Evolutionary conservation across 805 yeast species (phyloP).

Genomic region (Hanseniaspora vineae): DNA sequence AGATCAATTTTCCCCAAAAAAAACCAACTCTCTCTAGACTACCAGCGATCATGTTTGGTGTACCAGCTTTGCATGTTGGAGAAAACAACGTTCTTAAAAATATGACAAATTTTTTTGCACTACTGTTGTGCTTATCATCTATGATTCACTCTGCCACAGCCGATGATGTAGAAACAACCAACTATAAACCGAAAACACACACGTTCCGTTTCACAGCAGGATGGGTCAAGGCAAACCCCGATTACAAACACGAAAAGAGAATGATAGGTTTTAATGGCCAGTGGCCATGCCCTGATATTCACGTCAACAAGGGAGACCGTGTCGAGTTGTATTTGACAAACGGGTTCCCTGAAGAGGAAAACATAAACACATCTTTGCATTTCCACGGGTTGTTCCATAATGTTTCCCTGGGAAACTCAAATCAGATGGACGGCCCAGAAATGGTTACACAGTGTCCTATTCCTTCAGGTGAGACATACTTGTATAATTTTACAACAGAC

Average conservation of each 20-base stretch:
- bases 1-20: no score
- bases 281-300: constrained; percentile 65
- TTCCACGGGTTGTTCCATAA: constrained; percentile 70
- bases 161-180: neutral
- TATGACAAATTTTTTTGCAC: no score
- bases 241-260: constrained; percentile 40
- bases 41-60: no score
- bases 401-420: constrained; percentile 30
- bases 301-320: constrained; percentile 52
- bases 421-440: constrained; percentile 69
- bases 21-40: no score
- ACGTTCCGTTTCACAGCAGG: constrained; percentile 42
- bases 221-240: constrained; percentile 56
- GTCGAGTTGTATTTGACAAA: constrained; percentile 48
- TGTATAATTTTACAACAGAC: constrained; percentile 57
- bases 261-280: constrained; percentile 56
- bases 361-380: constrained; percentile 44
- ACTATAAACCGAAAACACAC: constrained; percentile 29
- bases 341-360: constrained; percentile 30
- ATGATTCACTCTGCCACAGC: no score
- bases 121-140: no score
- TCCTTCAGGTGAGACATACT: constrained; percentile 48
- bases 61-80: no score
- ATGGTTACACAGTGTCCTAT: constrained; percentile 74
- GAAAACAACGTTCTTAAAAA: no score